phyloP scores from a whole-genome alignment of 805 yeast species.

The Starmera quercuum region DNA sequence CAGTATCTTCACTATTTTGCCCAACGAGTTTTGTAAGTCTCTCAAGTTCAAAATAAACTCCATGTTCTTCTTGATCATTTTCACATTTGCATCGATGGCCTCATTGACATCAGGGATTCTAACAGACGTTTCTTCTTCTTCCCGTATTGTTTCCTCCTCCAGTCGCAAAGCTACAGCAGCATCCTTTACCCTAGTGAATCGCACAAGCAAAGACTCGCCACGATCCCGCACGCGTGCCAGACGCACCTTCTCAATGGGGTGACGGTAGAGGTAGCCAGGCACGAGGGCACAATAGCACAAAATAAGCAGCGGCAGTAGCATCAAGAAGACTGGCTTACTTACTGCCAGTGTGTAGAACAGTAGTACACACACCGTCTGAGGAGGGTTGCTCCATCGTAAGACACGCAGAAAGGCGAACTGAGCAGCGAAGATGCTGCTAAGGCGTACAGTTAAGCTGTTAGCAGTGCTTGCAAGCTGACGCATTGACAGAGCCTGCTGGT shows the following conservation, averaged over 20 bases:
- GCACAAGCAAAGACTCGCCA: constrained; percentile 47
- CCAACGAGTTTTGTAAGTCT: constrained; percentile 62
- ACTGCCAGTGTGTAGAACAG: constrained; percentile 60
- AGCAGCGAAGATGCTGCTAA: constrained; percentile 47
- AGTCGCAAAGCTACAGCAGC: constrained; percentile 24
- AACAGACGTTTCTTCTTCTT: constrained; percentile 8
- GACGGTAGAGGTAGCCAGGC: constrained; percentile 64
- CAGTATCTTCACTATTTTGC: constrained; percentile 41
- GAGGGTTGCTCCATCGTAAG: constrained; percentile 69
- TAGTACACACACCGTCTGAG: constrained; percentile 55
- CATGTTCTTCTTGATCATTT: constrained; percentile 23
- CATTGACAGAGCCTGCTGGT: constrained; percentile 44
- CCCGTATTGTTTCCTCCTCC: constrained; percentile 2
- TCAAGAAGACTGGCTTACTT: constrained; percentile 60
- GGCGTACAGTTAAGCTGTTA: constrained; percentile 41
- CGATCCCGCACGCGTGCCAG: constrained; percentile 37
- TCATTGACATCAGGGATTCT: constrained; percentile 18
- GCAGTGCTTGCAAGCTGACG: constrained; percentile 46
- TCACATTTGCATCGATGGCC: constrained; percentile 10
- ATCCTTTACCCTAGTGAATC: constrained; percentile 26
- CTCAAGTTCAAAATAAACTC: constrained; percentile 53
- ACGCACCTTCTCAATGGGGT: constrained; percentile 46
- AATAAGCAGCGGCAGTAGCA: constrained; percentile 54
- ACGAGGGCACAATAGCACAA: constrained; percentile 52
- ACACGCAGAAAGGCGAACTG: constrained; percentile 34